Conservation (phyloP, 2,329 filamentous ascomycete species). For the Cordyceps cateniannulata region DNA sequence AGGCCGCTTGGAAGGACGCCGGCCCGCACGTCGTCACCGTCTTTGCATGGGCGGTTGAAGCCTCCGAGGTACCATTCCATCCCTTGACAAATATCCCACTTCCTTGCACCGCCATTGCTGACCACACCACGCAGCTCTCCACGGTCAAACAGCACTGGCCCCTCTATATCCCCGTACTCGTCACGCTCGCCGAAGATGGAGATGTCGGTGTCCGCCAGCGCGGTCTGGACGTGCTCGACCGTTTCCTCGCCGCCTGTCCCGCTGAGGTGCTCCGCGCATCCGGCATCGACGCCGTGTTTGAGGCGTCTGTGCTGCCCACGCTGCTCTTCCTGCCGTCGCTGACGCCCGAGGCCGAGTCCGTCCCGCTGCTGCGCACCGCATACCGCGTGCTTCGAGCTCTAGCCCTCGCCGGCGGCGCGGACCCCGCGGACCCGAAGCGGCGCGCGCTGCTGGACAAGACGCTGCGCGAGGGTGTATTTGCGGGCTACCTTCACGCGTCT, state of each 20-base stretch:
- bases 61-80: slow-evolving; percentile 38
- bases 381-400: slow-evolving; percentile 61
- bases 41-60: slow-evolving; percentile 49
- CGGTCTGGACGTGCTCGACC: slow-evolving; percentile 48
- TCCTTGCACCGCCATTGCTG: neutral
- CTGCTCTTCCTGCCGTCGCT: slow-evolving; percentile 72
- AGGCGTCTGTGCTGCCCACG: slow-evolving; percentile 62
- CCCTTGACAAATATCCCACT: no score
- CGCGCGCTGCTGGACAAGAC: slow-evolving; percentile 44
- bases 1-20: slow-evolving; percentile 20
- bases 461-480: slow-evolving; percentile 49
- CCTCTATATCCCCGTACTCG: slow-evolving; percentile 60
- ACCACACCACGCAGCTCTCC: neutral
- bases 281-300: slow-evolving; percentile 61
- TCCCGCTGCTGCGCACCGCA: slow-evolving; percentile 54
- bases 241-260: slow-evolving; percentile 51
- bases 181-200: slow-evolving; percentile 62
- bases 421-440: slow-evolving; percentile 22
- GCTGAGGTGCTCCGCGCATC: slow-evolving; percentile 49
- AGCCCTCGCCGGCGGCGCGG: slow-evolving; percentile 36
- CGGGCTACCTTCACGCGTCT: slow-evolving; percentile 50
- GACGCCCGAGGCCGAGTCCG: slow-evolving; percentile 66
- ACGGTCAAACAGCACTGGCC: slow-evolving; percentile 49
- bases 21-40: slow-evolving; percentile 18
- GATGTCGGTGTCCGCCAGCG: slow-evolving; percentile 44